Evolutionary conservation across 805 yeast genomes (phyloP).

Genomic region (Myxozyma kluyveri): DNA sequence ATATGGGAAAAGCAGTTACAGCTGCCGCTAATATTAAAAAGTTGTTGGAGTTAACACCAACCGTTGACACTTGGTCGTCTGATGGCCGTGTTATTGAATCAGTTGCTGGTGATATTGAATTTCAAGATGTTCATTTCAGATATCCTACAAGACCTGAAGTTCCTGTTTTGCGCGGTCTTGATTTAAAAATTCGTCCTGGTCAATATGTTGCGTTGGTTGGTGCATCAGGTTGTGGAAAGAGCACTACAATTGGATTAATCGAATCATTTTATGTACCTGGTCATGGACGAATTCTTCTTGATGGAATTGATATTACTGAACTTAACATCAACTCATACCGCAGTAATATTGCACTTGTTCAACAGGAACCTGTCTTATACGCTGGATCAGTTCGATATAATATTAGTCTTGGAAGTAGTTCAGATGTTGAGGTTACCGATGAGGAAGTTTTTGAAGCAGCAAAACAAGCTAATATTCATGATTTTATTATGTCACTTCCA

Average conservation of each 20-base stretch:
- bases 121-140: slow-evolving; percentile 40
- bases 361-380: slow-evolving; percentile 59
- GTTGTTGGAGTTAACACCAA: slow-evolving; percentile 38
- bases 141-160: slow-evolving; percentile 36
- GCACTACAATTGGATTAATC: slow-evolving; percentile 50
- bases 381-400: slow-evolving; percentile 79
- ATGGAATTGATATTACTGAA: slow-evolving; percentile 75
- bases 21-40: slow-evolving; percentile 39
- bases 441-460: slow-evolving; percentile 45
- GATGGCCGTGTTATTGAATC: slow-evolving; percentile 32
- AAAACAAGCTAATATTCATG: slow-evolving; percentile 51
- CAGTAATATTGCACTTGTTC: slow-evolving; percentile 55
- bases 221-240: slow-evolving; percentile 60
- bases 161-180: slow-evolving; percentile 32
- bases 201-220: slow-evolving; percentile 87
- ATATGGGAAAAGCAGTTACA: slow-evolving; percentile 44
- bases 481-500: slow-evolving; percentile 52
- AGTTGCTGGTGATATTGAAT: slow-evolving; percentile 52
- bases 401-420: slow-evolving; percentile 50
- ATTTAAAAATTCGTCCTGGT: slow-evolving; percentile 59
- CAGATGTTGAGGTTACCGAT: slow-evolving; percentile 34
- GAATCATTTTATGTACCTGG: slow-evolving; percentile 57
- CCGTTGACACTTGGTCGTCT: slow-evolving; percentile 38
- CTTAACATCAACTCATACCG: slow-evolving; percentile 57
- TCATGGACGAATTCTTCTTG: slow-evolving; percentile 55